Evolutionary conservation across 352 stramenopile genomes (phyloP).

Genomic region (Globisporangium carolinianum): DNA sequence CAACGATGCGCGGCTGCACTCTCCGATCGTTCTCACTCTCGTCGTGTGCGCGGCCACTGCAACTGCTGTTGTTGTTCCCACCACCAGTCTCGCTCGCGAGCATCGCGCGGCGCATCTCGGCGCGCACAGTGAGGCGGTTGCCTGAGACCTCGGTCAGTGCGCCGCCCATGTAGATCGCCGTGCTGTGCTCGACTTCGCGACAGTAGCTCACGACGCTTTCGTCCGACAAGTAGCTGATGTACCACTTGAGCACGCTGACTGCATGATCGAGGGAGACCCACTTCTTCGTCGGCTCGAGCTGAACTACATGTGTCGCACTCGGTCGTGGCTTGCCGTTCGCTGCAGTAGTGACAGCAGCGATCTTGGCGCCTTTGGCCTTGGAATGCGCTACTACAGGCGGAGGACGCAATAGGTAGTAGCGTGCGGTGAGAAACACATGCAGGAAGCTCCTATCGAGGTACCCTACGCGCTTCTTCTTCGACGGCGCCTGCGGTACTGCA

Average conservation of each 20-base stretch:
- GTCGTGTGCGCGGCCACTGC: background rate
- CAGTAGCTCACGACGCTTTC: constrained; percentile 51
- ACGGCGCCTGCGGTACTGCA: constrained; percentile 1
- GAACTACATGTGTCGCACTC: constrained; percentile 28
- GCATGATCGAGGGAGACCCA: constrained; percentile 67
- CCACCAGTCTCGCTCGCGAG: constrained; percentile 11
- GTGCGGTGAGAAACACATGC: constrained; percentile 53
- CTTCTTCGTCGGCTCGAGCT: constrained; percentile 37
- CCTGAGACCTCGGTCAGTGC: constrained; percentile 45
- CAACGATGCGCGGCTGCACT: constrained; percentile 36
- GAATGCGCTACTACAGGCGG: constrained; percentile 11
- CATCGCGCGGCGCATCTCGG: constrained; percentile 69
- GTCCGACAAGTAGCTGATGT: constrained; percentile 49
- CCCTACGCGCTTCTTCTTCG: constrained; percentile 17
- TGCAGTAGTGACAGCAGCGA: background rate
- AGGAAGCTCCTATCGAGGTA: constrained; percentile 60
- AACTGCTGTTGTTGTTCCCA: background rate
- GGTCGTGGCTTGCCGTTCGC: background rate
- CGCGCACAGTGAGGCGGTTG: constrained; percentile 59
- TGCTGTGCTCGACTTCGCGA: constrained; percentile 67
- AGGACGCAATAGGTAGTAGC: constrained; percentile 30
- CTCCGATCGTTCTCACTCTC: constrained; percentile 9
- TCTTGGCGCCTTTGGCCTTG: constrained; percentile 7
- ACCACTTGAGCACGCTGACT: constrained; percentile 53
- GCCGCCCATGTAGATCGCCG: constrained; percentile 44